These are phyloP conservation scores for Phytophthora idaei DNA, from an alignment of 352 stramenopile genomes.

Conservation along the genomic window DNA sequence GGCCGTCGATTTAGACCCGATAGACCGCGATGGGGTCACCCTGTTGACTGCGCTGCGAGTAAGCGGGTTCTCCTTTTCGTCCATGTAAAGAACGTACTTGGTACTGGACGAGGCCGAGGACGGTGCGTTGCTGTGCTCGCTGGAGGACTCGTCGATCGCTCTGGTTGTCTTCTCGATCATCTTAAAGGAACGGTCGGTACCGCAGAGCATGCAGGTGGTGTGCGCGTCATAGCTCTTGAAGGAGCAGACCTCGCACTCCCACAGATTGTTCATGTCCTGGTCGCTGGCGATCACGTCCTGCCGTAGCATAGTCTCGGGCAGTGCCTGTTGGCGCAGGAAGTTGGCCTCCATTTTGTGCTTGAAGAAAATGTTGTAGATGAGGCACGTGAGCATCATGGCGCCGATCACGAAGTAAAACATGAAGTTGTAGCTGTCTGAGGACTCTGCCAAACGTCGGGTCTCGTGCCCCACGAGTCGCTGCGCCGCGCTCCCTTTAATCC, in stretches of 20 bases:
- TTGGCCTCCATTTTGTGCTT: conserved; percentile 82
- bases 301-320: conserved; percentile 86
- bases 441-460: conserved; percentile 32
- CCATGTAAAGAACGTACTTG: conserved; percentile 80
- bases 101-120: conserved; percentile 43
- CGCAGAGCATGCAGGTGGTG: conserved; percentile 90
- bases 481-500: not conserved
- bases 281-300: conserved; percentile 90
- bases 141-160: conserved; percentile 39
- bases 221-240: conserved; percentile 93
- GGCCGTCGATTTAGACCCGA: conserved; percentile 32
- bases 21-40: conserved; percentile 15
- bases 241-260: conserved; percentile 92
- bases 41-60: conserved; percentile 36
- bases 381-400: conserved; percentile 87
- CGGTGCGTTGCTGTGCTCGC: conserved; percentile 40
- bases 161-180: conserved; percentile 59
- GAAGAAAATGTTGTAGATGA: conserved; percentile 91
- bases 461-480: conserved; percentile 7
- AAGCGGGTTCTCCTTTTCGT: conserved; percentile 58
- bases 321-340: conserved; percentile 67
- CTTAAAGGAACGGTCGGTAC: conserved; percentile 79
- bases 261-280: conserved; percentile 85
- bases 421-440: conserved; percentile 85
- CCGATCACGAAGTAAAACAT: conserved; percentile 91